Percentiles rank a stretch among this genome's conserved stretches.
These are phyloP conservation scores for Pestalotiopsis sp. DNA, from an alignment of 2,329 filamentous ascomycete genomes.

Conservation along the genomic window DNA sequence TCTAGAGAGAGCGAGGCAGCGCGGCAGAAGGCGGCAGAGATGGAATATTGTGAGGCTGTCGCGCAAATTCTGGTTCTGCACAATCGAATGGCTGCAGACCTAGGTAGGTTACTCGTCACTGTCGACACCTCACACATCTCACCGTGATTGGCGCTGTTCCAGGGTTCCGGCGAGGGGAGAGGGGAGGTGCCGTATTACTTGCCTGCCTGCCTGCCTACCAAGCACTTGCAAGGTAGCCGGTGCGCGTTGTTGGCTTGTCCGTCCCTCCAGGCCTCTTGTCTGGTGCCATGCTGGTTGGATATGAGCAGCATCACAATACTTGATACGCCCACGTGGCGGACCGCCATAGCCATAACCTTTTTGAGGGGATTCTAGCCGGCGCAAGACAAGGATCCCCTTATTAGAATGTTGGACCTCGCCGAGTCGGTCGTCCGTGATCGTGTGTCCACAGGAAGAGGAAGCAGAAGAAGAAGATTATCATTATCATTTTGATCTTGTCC, in stretches of 20 bases:
- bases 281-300: background rate
- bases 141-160: slow-evolving; percentile 11
- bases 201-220: background rate
- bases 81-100: slow-evolving; percentile 1
- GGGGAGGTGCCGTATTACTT: background rate
- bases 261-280: background rate
- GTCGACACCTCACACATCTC: background rate
- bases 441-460: background rate
- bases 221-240: no score
- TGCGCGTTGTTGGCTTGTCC: no score
- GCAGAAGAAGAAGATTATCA: no score
- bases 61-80: slow-evolving; percentile 1
- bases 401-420: background rate
- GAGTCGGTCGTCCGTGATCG: background rate
- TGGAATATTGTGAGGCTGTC: slow-evolving; percentile 10
- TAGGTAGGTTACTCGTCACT: slow-evolving; percentile 4
- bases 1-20: background rate
- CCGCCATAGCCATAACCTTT: slow-evolving; percentile 8
- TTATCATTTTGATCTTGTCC: no score
- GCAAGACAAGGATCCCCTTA: background rate
- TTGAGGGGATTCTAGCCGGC: background rate
- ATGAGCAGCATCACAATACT: slow-evolving; percentile 6
- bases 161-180: background rate
- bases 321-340: slow-evolving; percentile 15
- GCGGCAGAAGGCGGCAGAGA: slow-evolving; percentile 10